These are phyloP conservation scores for Auricularia cornea DNA, from an alignment of 768 basidiomycete species.

Conservation along the genomic window DNA sequence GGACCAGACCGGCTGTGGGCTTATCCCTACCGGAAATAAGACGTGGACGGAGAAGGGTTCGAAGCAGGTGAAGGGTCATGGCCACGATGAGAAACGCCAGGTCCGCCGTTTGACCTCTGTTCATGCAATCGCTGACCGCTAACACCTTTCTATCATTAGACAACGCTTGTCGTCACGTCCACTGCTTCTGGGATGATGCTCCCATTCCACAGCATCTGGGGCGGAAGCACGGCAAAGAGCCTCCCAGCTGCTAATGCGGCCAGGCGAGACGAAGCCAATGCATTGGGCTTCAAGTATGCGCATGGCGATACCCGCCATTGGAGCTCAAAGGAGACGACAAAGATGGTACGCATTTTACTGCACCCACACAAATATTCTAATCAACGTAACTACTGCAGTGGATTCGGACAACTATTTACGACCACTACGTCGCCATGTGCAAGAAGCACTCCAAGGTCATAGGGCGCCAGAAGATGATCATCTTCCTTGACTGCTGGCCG, in stretches of 20 bases:
- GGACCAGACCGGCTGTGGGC: conserved; percentile 16
- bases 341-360: no score
- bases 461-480: conserved; percentile 7
- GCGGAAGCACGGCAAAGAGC: conserved; percentile 12
- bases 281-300: no score
- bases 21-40: conserved; percentile 8
- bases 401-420: neutral
- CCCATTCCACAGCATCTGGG: conserved; percentile 26
- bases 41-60: conserved; percentile 15
- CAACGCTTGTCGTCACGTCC: conserved; percentile 19
- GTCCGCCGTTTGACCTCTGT: no score
- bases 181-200: conserved; percentile 19
- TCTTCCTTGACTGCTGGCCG: no score
- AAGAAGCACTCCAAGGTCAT: neutral
- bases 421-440: neutral
- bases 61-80: conserved; percentile 19
- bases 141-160: conserved; percentile 12
- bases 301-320: no score
- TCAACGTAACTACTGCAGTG: no score
- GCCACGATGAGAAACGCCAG: conserved; percentile 21
- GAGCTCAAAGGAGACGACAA: no score
- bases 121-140: no score
- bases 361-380: no score
- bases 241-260: conserved; percentile 17
- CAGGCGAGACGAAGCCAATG: neutral